Evolutionary conservation across 108 stramenopile genomes (phyloP), one percentile per base, ranked within the genome.

Genomic region (Cylindrotheca fusiformis): DNA sequence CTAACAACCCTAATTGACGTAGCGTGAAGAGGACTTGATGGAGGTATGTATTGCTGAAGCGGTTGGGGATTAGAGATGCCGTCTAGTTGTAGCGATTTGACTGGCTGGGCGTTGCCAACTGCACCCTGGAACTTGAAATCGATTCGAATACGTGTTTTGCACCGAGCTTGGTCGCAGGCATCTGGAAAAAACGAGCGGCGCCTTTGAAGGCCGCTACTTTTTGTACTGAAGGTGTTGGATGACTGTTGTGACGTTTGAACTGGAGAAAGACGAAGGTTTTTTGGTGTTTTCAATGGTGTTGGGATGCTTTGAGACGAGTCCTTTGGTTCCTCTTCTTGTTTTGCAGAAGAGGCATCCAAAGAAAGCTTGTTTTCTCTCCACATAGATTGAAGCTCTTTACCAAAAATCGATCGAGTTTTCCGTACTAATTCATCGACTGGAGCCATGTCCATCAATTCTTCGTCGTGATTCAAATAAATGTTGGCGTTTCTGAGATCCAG

Each of bases 321-420:
- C 14, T 41, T 14, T 6, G 14, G 14, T 10, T 10, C 36, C 14
- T 14, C 36, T 41, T 46, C 63, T 23, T 36, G 19, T 27, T 63
- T 50, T 25, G 46, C n/a, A 14, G 14, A 22, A 14, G 18, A 28
- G 48, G 8, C 29, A 30, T 24, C 60, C 27, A 6, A 30, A 50
- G 1, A 49, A 51, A 46, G 36, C 21, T 20, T 63, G 63, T 0
- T 48, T 33, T 72, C 71, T 52, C 50, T 72, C 71, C 71, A 72
- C 18, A 72, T 18, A 1, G 60, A n/a, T 53, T 65, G 55, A 23
- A 72, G 50, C 19, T 60, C 57, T 0, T 30, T 30, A 41, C 57
- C 45, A 52, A 72, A 72, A 21, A 50, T 58, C 2, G 59, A 52
- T 18, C 63, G 29, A 1, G 26, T 53, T 48, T 63, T 63, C n/a